These are phyloP conservation scores for Trametes polyzona DNA, from an alignment of 1,284 basidiomycete genomes.

Conservation along the genomic window DNA sequence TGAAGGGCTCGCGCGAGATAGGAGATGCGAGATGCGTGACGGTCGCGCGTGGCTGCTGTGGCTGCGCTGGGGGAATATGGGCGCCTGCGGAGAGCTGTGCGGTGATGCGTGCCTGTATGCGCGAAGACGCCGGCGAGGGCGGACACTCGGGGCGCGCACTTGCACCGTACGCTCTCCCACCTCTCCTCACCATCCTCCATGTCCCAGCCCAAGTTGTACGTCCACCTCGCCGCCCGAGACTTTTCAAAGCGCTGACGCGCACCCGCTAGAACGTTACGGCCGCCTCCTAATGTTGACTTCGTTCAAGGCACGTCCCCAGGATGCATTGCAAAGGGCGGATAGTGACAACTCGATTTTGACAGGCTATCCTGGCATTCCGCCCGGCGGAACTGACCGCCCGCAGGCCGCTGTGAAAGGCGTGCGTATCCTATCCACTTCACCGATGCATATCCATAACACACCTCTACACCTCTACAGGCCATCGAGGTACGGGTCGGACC, in stretches of 20 bases:
- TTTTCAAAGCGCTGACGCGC: background rate
- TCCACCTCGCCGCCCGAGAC: background rate
- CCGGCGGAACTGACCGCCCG: slow-evolving; percentile 67
- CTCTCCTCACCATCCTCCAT: slow-evolving; percentile 28
- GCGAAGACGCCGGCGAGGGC: slow-evolving; percentile 5
- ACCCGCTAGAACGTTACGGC: slow-evolving; percentile 65
- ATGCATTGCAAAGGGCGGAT: slow-evolving; percentile 13
- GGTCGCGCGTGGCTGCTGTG: background rate
- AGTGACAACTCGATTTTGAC: slow-evolving; percentile 12
- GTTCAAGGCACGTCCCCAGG: slow-evolving; percentile 61
- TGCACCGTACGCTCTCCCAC: too few relatives aligned
- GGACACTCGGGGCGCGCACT: slow-evolving; percentile 7
- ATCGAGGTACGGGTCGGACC: slow-evolving; percentile 78
- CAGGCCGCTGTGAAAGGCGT: slow-evolving; percentile 83
- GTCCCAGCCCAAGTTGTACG: slow-evolving; percentile 29
- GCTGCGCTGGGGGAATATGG: slow-evolving; percentile 14
- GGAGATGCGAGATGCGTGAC: background rate
- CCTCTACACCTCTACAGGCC: slow-evolving; percentile 54
- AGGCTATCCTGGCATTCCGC: slow-evolving; percentile 85
- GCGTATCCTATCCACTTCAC: slow-evolving; percentile 37
- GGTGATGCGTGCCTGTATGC: slow-evolving; percentile 22
- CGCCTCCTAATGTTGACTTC: slow-evolving; percentile 83
- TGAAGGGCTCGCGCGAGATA: background rate
- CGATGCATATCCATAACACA: background rate
- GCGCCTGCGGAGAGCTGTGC: slow-evolving; percentile 28